These are phyloP conservation scores for Hygrocybe punicea DNA, from an alignment of 768 basidiomycete genomes.

Conservation along the genomic window DNA sequence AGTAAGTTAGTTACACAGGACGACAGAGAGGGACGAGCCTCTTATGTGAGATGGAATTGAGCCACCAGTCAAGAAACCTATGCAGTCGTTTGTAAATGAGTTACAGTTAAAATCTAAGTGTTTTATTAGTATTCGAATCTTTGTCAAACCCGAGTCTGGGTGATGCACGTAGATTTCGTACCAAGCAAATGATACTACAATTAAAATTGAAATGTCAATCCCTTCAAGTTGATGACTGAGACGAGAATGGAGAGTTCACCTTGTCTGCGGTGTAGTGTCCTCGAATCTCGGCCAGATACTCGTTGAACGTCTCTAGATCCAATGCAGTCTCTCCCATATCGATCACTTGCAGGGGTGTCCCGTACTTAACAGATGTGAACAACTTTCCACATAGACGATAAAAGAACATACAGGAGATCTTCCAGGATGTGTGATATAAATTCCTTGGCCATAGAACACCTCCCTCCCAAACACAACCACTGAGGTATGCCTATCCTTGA, in stretches of 20 bases:
- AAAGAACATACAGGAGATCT: slow-evolving; percentile 66
- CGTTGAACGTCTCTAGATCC: slow-evolving; percentile 81
- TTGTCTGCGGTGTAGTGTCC: slow-evolving; percentile 88
- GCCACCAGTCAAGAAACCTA: slow-evolving; percentile 82
- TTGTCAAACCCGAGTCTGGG: background rate
- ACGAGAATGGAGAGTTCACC: slow-evolving; percentile 40
- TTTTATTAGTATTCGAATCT: background rate
- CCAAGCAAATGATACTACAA: slow-evolving; percentile 81
- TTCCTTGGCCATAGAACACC: slow-evolving; percentile 88
- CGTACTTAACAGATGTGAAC: slow-evolving; percentile 50
- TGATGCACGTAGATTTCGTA: slow-evolving; percentile 25
- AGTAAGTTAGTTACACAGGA: background rate
- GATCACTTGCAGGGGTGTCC: slow-evolving; percentile 63
- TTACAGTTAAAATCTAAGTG: slow-evolving; percentile 87
- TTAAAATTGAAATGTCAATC: background rate
- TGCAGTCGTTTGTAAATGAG: slow-evolving; percentile 84
- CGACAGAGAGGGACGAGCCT: slow-evolving; percentile 45
- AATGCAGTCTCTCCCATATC: slow-evolving; percentile 77
- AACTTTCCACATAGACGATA: background rate
- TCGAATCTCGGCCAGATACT: slow-evolving; percentile 74
- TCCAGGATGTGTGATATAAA: slow-evolving; percentile 67
- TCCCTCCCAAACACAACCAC: slow-evolving; percentile 85
- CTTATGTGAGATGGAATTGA: slow-evolving; percentile 80
- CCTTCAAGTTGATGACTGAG: background rate
- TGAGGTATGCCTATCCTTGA: slow-evolving; percentile 77